Conservation (phyloP, 257 asterid species). For the Capsicum rhomboideum region DNA sequence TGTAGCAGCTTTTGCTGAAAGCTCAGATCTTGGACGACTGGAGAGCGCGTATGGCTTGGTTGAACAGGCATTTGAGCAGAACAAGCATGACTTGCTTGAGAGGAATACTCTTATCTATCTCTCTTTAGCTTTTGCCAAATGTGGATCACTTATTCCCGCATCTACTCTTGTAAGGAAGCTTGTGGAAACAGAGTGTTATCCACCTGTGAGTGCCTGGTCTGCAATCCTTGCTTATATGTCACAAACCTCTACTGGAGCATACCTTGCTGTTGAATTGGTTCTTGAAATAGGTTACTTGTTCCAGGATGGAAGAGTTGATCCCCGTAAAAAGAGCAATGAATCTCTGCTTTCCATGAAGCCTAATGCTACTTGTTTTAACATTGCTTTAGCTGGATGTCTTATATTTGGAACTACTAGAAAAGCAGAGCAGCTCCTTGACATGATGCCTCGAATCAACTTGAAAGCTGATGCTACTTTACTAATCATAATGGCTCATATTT, state of each 20-base stretch:
- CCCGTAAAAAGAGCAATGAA: conserved; percentile 38
- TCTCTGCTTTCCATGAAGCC: conserved; percentile 35
- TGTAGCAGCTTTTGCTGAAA: conserved; percentile 42
- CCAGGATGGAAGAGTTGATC: conserved; percentile 80
- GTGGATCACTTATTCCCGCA: conserved; percentile 56
- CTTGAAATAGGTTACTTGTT: conserved; percentile 85
- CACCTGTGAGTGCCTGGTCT: conserved; percentile 82
- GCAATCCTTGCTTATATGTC: conserved; percentile 67
- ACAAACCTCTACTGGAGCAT: conserved; percentile 54
- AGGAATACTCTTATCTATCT: conserved; percentile 57
- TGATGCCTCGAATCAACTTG: conserved; percentile 77
- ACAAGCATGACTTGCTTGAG: conserved; percentile 53
- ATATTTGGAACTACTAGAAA: conserved; percentile 69
- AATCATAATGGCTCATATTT: conserved; percentile 73
- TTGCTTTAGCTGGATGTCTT: conserved; percentile 79
- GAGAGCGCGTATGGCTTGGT: conserved; percentile 71
- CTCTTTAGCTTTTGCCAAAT: conserved; percentile 66
- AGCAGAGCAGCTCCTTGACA: conserved; percentile 93
- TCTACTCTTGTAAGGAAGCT: conserved; percentile 80
- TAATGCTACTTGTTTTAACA: conserved; percentile 36
- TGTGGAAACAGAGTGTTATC: conserved; percentile 58
- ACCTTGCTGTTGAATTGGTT: conserved; percentile 73
- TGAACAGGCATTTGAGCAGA: conserved; percentile 57
- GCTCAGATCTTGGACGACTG: conserved; percentile 42
- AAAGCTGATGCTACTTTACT: conserved; percentile 58